These are phyloP conservation scores for Fusarium secorum DNA, from an alignment of 2,329 filamentous ascomycete species.

Conservation along the genomic window DNA sequence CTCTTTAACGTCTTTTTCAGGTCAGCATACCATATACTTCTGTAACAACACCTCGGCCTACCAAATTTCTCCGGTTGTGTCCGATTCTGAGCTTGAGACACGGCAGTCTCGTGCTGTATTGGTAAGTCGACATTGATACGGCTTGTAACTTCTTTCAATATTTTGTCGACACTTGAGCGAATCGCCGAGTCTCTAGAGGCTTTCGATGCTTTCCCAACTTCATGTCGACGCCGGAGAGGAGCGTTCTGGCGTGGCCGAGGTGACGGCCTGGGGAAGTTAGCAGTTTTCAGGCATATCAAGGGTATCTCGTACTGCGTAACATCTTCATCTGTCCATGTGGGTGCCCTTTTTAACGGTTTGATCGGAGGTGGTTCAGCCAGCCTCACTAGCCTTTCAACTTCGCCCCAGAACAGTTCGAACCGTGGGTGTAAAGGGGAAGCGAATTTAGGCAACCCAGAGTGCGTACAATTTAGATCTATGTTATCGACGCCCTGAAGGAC, in stretches of 20 bases:
- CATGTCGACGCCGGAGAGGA: slow-evolving; percentile 7
- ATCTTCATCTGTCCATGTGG: slow-evolving; percentile 29
- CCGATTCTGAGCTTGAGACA: slow-evolving; percentile 9
- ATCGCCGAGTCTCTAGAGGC: slow-evolving; percentile 18
- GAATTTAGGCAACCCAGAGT: slow-evolving; percentile 31
- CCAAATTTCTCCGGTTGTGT: slow-evolving; percentile 18
- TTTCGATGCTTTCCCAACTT: slow-evolving; percentile 1
- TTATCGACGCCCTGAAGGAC: slow-evolving; percentile 34
- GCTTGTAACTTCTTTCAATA: slow-evolving; percentile 19
- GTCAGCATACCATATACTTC: not conserved
- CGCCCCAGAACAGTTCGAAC: slow-evolving; percentile 34
- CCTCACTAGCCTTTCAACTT: slow-evolving; percentile 28
- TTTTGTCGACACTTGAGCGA: slow-evolving; percentile 20
- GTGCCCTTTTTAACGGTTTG: slow-evolving; percentile 16
- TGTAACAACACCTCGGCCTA: not conserved
- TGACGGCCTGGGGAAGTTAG: not conserved
- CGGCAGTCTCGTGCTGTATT: not conserved
- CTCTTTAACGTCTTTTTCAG: slow-evolving; percentile 10
- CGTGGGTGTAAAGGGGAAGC: slow-evolving; percentile 23
- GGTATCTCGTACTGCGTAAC: not conserved
- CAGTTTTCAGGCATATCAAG: not conserved
- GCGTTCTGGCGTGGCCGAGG: not conserved
- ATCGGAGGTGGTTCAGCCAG: slow-evolving; percentile 4
- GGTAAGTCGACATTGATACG: not conserved
- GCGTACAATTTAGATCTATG: slow-evolving; percentile 33